Evolutionary conservation across 768 basidiomycete genomes (phyloP).

Genomic region (Mycena leptocephala): DNA sequence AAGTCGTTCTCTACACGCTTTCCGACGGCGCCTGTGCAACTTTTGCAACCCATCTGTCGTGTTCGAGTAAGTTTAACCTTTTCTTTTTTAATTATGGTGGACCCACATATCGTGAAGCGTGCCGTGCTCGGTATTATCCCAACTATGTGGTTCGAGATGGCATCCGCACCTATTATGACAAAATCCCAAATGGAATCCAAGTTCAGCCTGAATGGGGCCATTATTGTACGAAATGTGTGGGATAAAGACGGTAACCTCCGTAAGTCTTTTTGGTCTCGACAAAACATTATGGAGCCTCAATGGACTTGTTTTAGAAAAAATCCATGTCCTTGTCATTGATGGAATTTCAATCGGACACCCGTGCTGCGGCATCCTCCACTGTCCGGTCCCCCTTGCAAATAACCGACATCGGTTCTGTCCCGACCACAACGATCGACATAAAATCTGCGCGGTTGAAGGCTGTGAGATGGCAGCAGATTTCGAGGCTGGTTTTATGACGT

Average conservation of each 20-base stretch:
- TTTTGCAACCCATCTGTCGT: background rate
- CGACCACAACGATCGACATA: slow-evolving; percentile 26
- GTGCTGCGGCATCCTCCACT: slow-evolving; percentile 49
- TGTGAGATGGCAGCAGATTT: slow-evolving; percentile 27
- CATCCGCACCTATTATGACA: slow-evolving; percentile 41
- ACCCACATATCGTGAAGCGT: slow-evolving; percentile 20
- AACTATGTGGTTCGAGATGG: slow-evolving; percentile 41
- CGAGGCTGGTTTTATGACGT: slow-evolving; percentile 39
- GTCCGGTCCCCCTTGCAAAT: slow-evolving; percentile 37
- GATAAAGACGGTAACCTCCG: slow-evolving; percentile 19
- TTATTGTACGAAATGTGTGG: slow-evolving; percentile 47
- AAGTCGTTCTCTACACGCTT: background rate
- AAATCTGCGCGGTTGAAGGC: slow-evolving; percentile 38
- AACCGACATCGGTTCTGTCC: slow-evolving; percentile 42
- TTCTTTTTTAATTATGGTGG: background rate
- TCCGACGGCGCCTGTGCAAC: background rate
- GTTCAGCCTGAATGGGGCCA: too few species aligned
- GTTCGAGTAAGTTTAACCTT: background rate
- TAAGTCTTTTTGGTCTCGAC: slow-evolving; percentile 2
- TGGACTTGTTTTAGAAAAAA: slow-evolving; percentile 26
- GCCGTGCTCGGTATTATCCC: slow-evolving; percentile 44
- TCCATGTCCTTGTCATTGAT: too few species aligned
- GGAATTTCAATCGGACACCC: slow-evolving; percentile 45
- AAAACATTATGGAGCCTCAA: background rate
- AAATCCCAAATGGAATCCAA: slow-evolving; percentile 42